Conservation (phyloP, 441 rosid genomes). For the Raphanus hybrid region DNA sequence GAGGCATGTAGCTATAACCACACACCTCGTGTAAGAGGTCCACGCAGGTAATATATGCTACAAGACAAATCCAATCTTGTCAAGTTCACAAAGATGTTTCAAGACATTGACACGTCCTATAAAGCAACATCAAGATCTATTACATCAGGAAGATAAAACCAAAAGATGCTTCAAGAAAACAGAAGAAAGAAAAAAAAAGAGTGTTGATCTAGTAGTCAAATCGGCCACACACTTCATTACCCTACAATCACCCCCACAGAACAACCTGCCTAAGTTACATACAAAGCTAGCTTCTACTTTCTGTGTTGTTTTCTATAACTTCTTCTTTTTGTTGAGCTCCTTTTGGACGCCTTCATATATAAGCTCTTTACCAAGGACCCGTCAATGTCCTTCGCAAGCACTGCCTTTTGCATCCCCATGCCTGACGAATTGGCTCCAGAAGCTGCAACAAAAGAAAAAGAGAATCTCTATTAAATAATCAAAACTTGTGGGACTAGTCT, state of each 20-base stretch:
- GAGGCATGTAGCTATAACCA: too few relatives aligned
- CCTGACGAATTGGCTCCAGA: slow-evolving; percentile 48
- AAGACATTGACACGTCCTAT: slow-evolving; percentile 19
- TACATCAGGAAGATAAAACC: slow-evolving; percentile 33
- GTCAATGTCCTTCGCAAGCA: slow-evolving; percentile 78
- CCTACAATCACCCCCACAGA: too few relatives aligned
- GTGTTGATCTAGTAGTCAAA: slow-evolving; percentile 37
- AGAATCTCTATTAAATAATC: neutral
- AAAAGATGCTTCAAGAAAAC: slow-evolving; percentile 23
- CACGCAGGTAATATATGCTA: neutral
- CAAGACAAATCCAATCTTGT: slow-evolving; percentile 13
- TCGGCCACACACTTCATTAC: neutral
- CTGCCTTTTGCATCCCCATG: slow-evolving; percentile 55
- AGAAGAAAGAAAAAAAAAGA: slow-evolving; percentile 7
- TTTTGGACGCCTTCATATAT: neutral
- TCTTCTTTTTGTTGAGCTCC: slow-evolving; percentile 27
- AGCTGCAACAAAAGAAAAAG: slow-evolving; percentile 42
- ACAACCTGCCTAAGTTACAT: slow-evolving; percentile 35
- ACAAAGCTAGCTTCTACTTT: slow-evolving; percentile 41
- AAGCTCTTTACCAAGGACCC: slow-evolving; percentile 64
- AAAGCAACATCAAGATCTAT: slow-evolving; percentile 25
- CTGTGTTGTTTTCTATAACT: slow-evolving; percentile 35
- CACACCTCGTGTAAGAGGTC: too few relatives aligned
- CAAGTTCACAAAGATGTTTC: slow-evolving; percentile 22
- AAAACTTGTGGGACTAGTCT: slow-evolving; percentile 7